Percentiles rank a stretch among this genome's conserved stretches.
These are phyloP conservation scores for Pichia ethanolica DNA, from an alignment of 805 yeast genomes.

Conservation along the genomic window DNA sequence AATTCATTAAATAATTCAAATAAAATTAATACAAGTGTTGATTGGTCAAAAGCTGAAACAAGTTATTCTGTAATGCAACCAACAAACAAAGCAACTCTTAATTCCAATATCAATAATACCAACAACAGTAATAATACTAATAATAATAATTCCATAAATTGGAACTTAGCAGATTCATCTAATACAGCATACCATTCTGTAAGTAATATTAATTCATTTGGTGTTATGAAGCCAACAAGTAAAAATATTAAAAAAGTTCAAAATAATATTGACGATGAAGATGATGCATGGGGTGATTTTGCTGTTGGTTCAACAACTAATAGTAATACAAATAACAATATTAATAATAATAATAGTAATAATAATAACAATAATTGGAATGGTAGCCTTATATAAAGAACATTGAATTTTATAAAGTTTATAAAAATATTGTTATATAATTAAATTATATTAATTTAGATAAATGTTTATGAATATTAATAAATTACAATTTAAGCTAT, in stretches of 20 bases:
- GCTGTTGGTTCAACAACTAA: slow-evolving; percentile 6
- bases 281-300: slow-evolving; percentile 13
- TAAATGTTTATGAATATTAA: too few relatives aligned
- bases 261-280: neutral
- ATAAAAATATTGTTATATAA: too few relatives aligned
- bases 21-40: neutral
- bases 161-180: too few relatives aligned
- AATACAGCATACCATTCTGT: neutral
- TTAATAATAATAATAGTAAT: neutral
- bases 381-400: slow-evolving; percentile 9
- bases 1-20: neutral
- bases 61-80: slow-evolving; percentile 8
- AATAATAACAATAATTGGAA: slow-evolving; percentile 6
- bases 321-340: neutral
- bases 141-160: neutral
- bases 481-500: neutral
- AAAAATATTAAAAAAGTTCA: neutral
- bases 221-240: slow-evolving; percentile 3
- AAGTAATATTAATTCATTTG: neutral
- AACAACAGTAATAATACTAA: neutral
- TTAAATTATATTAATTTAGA: too few relatives aligned
- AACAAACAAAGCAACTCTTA: neutral
- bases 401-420: too few relatives aligned
- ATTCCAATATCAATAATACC: neutral
- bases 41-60: slow-evolving; percentile 6